Evolutionary conservation across 768 basidiomycete genomes (phyloP), one percentile per base, ranked within the genome.

Genomic region (Infundibulicybe gibba): DNA sequence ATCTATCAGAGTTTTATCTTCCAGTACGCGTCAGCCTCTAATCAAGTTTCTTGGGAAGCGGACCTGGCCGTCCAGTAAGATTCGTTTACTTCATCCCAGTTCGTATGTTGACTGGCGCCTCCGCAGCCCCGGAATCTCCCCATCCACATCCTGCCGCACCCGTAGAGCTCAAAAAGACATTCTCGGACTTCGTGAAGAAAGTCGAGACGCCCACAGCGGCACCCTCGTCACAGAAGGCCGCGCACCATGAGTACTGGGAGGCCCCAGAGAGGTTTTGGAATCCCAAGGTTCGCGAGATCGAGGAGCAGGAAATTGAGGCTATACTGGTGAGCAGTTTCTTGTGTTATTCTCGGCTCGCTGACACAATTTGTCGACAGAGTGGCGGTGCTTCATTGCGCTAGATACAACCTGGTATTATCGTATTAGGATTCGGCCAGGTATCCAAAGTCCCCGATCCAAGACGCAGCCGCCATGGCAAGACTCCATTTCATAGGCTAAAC

Each of bases 91-190:
- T 42, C 21, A 37, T 38, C 19, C 50, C 17, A 40, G 43, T 25
- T 25, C 25, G 8, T 25, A 25, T 25, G 3, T 25, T 25, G 25
- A 48, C 33, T 40, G 41, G 31, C 8, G 44, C 21, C 21, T 42
- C 30, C 17, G 14, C 41, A 67, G 64, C 56, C 43, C 54, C 64
- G 60, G 74, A 71, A 32, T 56, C 66, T 46, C 68, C 74, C 1
- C 78, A 76, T 50, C 68, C 81, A 11, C 85, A 89, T 59, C 87
- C 85, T 3, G 75, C 77, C 44, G 83, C 85, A 13, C 83, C 86
- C n/a, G 62, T 71, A 49, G 82, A 85, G 54, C 66, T 79, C 48
- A 75, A 74, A 54, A 70, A 74, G 38, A 62, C 61, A 3, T 83
- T 81, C 58, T 57, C 71, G 5, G 69, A 67, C n/a, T 71, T 74